Conservation (phyloP, 441 rosid genomes). For the Aleurites moluccanus region DNA sequence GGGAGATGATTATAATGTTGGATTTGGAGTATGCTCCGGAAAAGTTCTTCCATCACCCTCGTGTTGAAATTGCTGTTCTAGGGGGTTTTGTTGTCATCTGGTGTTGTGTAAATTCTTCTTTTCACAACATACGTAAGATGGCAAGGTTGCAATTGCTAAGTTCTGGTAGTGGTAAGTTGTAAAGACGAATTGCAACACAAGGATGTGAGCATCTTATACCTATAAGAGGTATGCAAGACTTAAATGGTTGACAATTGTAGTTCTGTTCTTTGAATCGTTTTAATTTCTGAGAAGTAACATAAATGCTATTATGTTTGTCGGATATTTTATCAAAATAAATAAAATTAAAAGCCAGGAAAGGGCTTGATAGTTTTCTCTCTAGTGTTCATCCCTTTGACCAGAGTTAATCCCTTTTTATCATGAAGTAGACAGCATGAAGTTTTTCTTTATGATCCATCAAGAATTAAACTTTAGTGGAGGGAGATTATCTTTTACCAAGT, state of each 20-base stretch:
- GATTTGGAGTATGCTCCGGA: constrained; percentile 86
- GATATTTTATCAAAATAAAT: not conserved
- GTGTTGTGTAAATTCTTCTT: not conserved
- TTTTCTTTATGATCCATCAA: too few relatives aligned
- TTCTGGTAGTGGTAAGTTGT: not conserved
- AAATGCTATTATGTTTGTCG: not conserved
- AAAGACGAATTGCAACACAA: not conserved
- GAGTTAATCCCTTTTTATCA: too few relatives aligned
- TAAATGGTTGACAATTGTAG: not conserved
- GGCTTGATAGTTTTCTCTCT: too few relatives aligned
- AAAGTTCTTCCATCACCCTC: constrained; percentile 51
- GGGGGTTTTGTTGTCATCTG: not conserved
- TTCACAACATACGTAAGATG: not conserved
- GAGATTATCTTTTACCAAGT: too few relatives aligned
- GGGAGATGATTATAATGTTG: constrained; percentile 83
- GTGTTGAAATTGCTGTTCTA: constrained; percentile 8
- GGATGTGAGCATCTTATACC: not conserved
- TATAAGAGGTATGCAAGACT: not conserved
- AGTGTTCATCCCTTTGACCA: too few relatives aligned
- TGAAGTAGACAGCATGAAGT: too few relatives aligned
- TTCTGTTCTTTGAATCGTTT: not conserved
- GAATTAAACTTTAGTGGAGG: too few relatives aligned
- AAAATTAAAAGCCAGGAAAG: not conserved
- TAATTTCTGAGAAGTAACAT: not conserved
- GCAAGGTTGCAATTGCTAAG: not conserved